These are phyloP conservation scores for Apiotrichum gracile DNA, from an alignment of 1,284 basidiomycete species.

Conservation along the genomic window DNA sequence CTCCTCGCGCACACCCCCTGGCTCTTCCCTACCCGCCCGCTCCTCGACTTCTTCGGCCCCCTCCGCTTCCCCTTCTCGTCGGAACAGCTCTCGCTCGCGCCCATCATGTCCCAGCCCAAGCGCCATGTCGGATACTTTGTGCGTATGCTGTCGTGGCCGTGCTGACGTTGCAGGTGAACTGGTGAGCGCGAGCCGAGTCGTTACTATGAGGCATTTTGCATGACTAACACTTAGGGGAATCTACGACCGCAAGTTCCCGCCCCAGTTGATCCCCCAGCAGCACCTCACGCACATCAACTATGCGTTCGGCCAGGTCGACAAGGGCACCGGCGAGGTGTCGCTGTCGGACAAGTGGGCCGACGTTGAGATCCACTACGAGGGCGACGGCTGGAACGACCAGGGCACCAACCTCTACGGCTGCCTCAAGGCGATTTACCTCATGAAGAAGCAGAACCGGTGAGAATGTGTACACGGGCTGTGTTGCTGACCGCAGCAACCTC, in stretches of 20 bases:
- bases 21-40: neutral
- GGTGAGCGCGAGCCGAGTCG: slow-evolving; percentile 12
- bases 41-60: neutral
- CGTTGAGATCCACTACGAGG: slow-evolving; percentile 60
- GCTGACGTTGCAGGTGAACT: slow-evolving; percentile 25
- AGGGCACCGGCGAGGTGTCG: slow-evolving; percentile 59
- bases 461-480: too few relatives aligned
- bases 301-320: slow-evolving; percentile 76
- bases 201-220: neutral
- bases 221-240: slow-evolving; percentile 64
- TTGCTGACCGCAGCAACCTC: slow-evolving; percentile 64
- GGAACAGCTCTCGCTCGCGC: too few relatives aligned
- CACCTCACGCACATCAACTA: slow-evolving; percentile 78
- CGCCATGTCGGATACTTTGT: slow-evolving; percentile 36
- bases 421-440: slow-evolving; percentile 76
- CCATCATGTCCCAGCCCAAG: slow-evolving; percentile 18
- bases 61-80: neutral
- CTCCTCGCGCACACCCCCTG: slow-evolving; percentile 2
- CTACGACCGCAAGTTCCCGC: slow-evolving; percentile 75
- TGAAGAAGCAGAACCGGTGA: slow-evolving; percentile 67
- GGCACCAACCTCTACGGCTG: slow-evolving; percentile 79
- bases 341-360: slow-evolving; percentile 80
- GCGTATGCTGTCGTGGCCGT: slow-evolving; percentile 1
- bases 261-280: slow-evolving; percentile 61
- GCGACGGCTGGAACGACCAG: slow-evolving; percentile 82